These are phyloP conservation scores for Laguncularia racemosa DNA, from an alignment of 345 rosid genomes.

Conservation along the genomic window DNA sequence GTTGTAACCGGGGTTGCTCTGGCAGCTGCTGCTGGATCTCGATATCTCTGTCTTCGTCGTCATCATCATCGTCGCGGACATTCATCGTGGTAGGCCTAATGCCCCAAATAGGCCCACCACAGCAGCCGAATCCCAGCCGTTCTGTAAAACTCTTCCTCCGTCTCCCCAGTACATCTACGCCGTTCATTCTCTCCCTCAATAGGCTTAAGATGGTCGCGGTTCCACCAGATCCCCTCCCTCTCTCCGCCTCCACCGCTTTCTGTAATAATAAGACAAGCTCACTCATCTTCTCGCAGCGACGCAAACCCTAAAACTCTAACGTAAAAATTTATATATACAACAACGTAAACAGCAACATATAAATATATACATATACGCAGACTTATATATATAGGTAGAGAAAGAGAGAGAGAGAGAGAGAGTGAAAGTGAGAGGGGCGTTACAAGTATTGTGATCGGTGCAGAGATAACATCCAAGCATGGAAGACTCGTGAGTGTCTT, in stretches of 20 bases:
- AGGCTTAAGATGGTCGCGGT: slow-evolving; percentile 38
- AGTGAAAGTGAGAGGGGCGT: neutral
- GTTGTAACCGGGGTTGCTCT: slow-evolving; percentile 2
- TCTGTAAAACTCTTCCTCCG: slow-evolving; percentile 40
- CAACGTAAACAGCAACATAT: neutral
- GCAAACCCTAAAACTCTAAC: slow-evolving; percentile 1
- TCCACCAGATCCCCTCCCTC: slow-evolving; percentile 15
- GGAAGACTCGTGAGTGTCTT: slow-evolving; percentile 37
- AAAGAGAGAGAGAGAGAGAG: neutral
- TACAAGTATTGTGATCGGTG: neutral
- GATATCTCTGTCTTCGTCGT: neutral
- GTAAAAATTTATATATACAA: neutral
- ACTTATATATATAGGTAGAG: neutral
- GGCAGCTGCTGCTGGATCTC: slow-evolving; percentile 14
- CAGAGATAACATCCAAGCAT: slow-evolving; percentile 10
- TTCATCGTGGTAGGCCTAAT: slow-evolving; percentile 31
- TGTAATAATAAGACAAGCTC: slow-evolving; percentile 38
- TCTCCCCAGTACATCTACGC: slow-evolving; percentile 21
- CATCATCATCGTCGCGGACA: slow-evolving; percentile 31
- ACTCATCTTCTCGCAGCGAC: slow-evolving; percentile 30
- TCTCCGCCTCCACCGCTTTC: slow-evolving; percentile 13
- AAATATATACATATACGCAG: neutral
- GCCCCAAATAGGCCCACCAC: slow-evolving; percentile 61
- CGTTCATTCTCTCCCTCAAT: slow-evolving; percentile 51
- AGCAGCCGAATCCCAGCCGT: slow-evolving; percentile 67